Evolutionary conservation across 2,329 filamentous ascomycete genomes (phyloP).

Genomic region (Leptographium galeiforme): DNA sequence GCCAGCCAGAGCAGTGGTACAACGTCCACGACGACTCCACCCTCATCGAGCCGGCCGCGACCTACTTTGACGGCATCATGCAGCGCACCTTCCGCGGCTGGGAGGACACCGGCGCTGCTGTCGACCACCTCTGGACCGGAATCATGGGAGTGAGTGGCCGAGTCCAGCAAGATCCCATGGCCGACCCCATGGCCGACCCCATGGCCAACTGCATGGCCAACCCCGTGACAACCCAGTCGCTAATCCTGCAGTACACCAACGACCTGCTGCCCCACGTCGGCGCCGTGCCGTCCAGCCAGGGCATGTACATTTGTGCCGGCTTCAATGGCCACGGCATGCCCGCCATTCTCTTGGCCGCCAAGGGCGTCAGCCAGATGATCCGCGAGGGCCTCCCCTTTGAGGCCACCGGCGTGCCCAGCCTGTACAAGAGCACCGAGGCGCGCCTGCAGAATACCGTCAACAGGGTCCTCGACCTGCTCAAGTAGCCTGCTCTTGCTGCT

Average conservation of each 20-base stretch:
- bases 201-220: no score
- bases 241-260: conserved; percentile 16
- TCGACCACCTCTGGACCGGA: conserved; percentile 21
- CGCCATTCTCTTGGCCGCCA: conserved; percentile 25
- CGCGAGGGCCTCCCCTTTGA: neutral
- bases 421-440: neutral
- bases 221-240: no score
- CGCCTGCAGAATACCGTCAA: neutral
- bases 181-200: no score
- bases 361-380: conserved; percentile 26
- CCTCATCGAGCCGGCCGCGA: conserved; percentile 25
- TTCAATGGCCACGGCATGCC: conserved; percentile 41
- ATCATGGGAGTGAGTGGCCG: conserved; percentile 21
- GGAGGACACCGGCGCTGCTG: conserved; percentile 26
- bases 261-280: conserved; percentile 32
- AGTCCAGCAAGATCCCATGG: no score
- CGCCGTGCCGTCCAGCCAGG: conserved; percentile 22
- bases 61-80: conserved; percentile 36
- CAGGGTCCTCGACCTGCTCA: neutral
- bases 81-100: conserved; percentile 33
- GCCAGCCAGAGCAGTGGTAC: conserved; percentile 26
- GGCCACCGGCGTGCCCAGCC: neutral
- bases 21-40: conserved; percentile 30
- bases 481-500: no score
- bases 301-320: conserved; percentile 31